Evolutionary conservation across 441 rosid genomes (phyloP), one percentile per base, ranked within the genome.

Genomic region (Euphorbia corollata): DNA sequence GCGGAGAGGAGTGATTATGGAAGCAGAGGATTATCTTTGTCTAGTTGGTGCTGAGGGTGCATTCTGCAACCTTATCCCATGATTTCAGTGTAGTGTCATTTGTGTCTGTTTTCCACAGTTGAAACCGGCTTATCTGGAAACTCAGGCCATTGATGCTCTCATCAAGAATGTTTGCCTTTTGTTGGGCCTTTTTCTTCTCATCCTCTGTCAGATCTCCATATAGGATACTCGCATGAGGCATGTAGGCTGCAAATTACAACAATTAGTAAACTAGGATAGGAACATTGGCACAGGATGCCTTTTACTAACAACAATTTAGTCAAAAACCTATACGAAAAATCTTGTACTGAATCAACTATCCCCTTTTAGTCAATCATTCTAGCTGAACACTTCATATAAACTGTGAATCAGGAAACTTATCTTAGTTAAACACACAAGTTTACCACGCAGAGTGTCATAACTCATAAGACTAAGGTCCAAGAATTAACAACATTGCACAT

Each of bases 181-280:
- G 96, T 73, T 75, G 79, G 30, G 88, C 93, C 71, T 73, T 79
- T 74, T 83, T 83, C 89, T 89, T 92, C 77, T 84, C 89, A 41
- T 86, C 88, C 27, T 87, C 91, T 0, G 84, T 80, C 36, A 90
- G 81, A 75, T 86, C 88, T 1, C 80, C 87, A 24, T 92, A 92
- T 0, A 89, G 82, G 32, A 92, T 74, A 80, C 98, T 92, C 71
- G 84, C 67, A 81, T 88, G 98, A 3, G 96, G 98, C 96, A 88
- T 90, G 85, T 89, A 92, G 56, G 91, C 96, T 92, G 81, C 80
- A 61, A 74, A 1, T 4, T 41, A 0, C 22, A 51, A 27, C 67
- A 47, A 55, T 50, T 5, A 38, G 15, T 18, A 16, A 13, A 9
- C 18, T 16, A 13, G 53, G 53, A 47, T 13, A 47, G 3, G 18